These are phyloP conservation scores for Penicillium olsonii DNA, from an alignment of 2,329 filamentous ascomycete genomes.

Conservation along the genomic window DNA sequence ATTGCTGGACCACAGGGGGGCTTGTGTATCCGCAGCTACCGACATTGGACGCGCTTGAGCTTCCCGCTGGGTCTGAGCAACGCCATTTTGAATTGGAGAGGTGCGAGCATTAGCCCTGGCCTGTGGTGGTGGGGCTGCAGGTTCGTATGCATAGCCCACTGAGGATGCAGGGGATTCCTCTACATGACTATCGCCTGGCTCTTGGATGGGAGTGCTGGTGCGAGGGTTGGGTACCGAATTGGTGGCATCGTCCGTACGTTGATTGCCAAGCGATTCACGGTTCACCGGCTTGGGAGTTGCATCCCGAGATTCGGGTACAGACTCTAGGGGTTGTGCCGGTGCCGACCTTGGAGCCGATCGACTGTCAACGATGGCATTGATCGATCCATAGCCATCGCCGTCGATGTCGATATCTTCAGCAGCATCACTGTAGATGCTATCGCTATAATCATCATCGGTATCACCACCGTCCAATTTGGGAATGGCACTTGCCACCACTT, in stretches of 20 bases:
- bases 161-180: conserved; percentile 21
- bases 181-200: conserved; percentile 12
- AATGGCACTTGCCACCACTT: conserved; percentile 14
- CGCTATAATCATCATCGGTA: conserved; percentile 42
- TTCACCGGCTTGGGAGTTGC: conserved; percentile 17
- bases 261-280: conserved; percentile 19
- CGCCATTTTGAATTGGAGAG: conserved; percentile 4
- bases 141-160: conserved; percentile 17
- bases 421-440: conserved; percentile 52
- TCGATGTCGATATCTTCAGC: conserved; percentile 44
- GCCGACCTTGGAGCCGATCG: conserved; percentile 24
- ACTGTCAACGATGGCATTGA: conserved; percentile 51
- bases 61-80: conserved; percentile 10
- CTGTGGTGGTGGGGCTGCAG: conserved; percentile 20
- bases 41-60: conserved; percentile 23
- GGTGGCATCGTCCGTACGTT: conserved; percentile 11
- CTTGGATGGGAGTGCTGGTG: conserved; percentile 23
- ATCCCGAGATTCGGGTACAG: conserved; percentile 16
- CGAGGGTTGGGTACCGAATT: conserved; percentile 16
- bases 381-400: conserved; percentile 51
- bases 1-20: conserved; percentile 12
- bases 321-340: conserved; percentile 5
- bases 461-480: conserved; percentile 24
- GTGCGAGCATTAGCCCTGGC: conserved; percentile 6
- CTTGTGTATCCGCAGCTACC: conserved; percentile 18